Conservation (phyloP, 192 early-diverging fungal genomes). For the Chytriomyces hyalinus region DNA sequence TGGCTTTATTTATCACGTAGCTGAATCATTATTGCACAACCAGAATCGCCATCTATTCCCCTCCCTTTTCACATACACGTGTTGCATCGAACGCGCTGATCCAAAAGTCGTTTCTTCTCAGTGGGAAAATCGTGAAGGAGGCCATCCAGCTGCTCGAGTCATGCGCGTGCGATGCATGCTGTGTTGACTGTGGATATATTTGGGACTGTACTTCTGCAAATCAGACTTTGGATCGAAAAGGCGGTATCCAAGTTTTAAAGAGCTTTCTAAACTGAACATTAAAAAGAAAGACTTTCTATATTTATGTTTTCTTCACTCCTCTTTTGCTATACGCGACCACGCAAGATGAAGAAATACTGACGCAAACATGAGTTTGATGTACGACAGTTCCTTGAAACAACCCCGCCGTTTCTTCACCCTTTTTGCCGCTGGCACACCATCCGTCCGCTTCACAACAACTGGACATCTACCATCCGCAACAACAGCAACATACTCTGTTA, state of each 20-base stretch:
- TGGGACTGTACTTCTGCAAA: conserved; percentile 55
- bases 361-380: no score
- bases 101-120: conserved; percentile 46
- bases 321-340: no score
- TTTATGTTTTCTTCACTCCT: no score
- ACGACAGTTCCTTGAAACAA: no score
- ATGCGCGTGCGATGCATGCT: conserved; percentile 57
- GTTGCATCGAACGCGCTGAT: conserved; percentile 35
- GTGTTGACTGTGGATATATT: conserved; percentile 56
- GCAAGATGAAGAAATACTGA: no score
- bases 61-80: conserved; percentile 50
- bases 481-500: no score
- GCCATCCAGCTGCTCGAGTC: conserved; percentile 43
- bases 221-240: conserved; percentile 50
- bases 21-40: conserved; percentile 30
- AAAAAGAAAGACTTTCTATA: no score
- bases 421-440: no score
- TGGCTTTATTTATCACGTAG: not conserved
- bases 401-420: no score
- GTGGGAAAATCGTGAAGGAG: conserved; percentile 41
- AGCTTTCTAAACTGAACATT: conserved; percentile 20
- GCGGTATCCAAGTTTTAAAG: conserved; percentile 51
- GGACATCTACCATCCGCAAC: no score
- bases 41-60: not conserved
- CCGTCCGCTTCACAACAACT: no score